Base-by-base conservation (phyloP, 2,329 filamentous ascomycete species). In the Ophiocordyceps australis region DNA sequence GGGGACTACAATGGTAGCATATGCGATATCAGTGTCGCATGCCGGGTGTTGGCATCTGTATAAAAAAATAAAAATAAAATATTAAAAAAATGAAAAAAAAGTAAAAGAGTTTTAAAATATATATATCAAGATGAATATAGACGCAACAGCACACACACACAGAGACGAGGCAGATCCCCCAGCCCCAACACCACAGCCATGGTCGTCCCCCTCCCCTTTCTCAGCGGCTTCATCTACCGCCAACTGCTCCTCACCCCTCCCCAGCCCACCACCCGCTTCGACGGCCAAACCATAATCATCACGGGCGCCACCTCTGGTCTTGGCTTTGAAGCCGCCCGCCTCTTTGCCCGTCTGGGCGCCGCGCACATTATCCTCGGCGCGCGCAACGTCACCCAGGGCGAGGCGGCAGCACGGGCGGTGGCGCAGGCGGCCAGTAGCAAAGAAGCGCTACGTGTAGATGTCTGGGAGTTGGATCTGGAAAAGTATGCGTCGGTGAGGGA, bases 381-480 rank as follows among this genome's bases (percentile, higher is more conserved):
- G 7, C 48, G 53, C 7, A 37, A 38, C 17, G 23, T 36, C 8
- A 32, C 35, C 14, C 39, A 30, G 21, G 30, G 52, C 13, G 41
- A 52, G 25, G 42, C 33, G 0, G 59, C 59, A 52, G 48, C 13
- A 26, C 34, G 3, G 42, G 46, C 20, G 52, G 62, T 23, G 41
- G 42, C 17, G 28, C 30, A 1, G 37, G 41, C 13, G 10, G 17
- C 3, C 19, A 17, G 3, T 21, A 14, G 11, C 14, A 25, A 29
- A 25, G 30, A 14, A 14, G 30, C 16, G 20, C 40, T 28, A n/a
- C 38, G 30, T 4, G 40, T 62, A 17, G 46, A 64, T 22, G 58
- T 65, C 9, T 68, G 61, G 61, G 28, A 46, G 9, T 35, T 69
- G 5, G 62, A 69, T 35, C 49, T 67, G 34, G 37, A 35, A 10